Base-by-base conservation (phyloP, 345 rosid species). In the Salix purpurea region DNA sequence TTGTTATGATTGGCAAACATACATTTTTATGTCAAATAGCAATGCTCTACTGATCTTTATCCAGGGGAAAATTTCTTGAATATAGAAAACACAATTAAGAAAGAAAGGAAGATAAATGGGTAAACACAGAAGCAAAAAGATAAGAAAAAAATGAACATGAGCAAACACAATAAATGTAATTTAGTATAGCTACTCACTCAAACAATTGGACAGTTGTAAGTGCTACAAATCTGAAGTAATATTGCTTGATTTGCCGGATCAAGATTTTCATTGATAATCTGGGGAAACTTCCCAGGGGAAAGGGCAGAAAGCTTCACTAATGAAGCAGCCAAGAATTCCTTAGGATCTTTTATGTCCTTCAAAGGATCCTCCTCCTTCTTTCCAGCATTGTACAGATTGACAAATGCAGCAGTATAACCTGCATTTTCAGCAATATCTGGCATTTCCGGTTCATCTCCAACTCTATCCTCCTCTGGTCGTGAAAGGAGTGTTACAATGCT, bases 341-440 rank as follows among this genome's bases (percentile, higher is more conserved):
- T 92, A 5, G 98, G 92, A 83, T 94, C 95, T 76, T 78, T 89
- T 34, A 96, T 81, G 72, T 91, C 92, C 81, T 85, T 83, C 7
- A 96, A 75, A 80, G 98, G 98, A 89, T 96, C 98, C 78, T 85
- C 97, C 81, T 94, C 98, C 75, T 84, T 94, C 84, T 87, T 96
- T 54, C 98, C 97, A 74, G 98, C 97, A 81, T 92, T 90, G 85
- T 89, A 82, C 65, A 96, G 98, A 76, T 84, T 92, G 76, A 92
- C 92, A 77, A 90, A 96, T 2, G 94, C 72, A 34, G 91, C 97
- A 34, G 94, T 88, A 78, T 96, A 92, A 70, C 97, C 99, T 6
- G 81, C 85, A 76, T 85, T 92, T 84, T 96, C 98, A 12, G 88
- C 83, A 69, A 92, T 85, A 73, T 96, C 99, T 18, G 98, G 97